Evolutionary conservation across 352 stramenopile species (phyloP).

Genomic region (Hyaloperonospora brassicae): DNA sequence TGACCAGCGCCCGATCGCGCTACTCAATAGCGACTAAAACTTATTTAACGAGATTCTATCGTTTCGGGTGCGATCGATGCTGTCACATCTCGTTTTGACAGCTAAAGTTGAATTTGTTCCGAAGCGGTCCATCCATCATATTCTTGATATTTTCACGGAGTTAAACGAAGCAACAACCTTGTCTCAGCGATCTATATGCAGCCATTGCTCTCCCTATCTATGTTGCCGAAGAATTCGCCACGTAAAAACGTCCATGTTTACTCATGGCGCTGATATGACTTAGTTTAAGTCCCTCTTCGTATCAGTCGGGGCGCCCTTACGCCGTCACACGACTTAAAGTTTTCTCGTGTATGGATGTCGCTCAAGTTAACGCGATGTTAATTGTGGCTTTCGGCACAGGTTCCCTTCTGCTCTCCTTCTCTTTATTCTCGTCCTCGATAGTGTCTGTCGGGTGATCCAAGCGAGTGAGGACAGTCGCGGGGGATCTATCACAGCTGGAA

Average conservation of each 20-base stretch:
- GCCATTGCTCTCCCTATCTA: background rate
- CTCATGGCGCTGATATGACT: too few relatives aligned
- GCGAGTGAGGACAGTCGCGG: background rate
- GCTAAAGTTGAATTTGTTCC: background rate
- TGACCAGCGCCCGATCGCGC: too few relatives aligned
- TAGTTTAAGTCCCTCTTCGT: too few relatives aligned
- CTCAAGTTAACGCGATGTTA: too few relatives aligned
- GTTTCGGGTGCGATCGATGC: background rate
- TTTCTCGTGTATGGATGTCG: too few relatives aligned
- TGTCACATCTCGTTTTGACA: background rate
- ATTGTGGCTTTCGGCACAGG: too few relatives aligned
- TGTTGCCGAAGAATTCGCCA: background rate
- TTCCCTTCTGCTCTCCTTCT: too few relatives aligned
- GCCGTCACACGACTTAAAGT: background rate
- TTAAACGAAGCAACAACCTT: background rate
- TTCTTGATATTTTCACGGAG: background rate
- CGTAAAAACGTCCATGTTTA: background rate
- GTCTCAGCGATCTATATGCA: background rate
- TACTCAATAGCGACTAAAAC: background rate
- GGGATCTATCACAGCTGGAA: background rate
- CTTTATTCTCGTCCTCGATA: background rate
- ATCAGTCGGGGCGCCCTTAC: background rate
- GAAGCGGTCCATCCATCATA: background rate
- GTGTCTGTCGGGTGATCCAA: background rate
- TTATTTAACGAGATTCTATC: background rate